Evolutionary conservation across 768 basidiomycete genomes (phyloP).

Genomic region (Multifurca ochricompacta): DNA sequence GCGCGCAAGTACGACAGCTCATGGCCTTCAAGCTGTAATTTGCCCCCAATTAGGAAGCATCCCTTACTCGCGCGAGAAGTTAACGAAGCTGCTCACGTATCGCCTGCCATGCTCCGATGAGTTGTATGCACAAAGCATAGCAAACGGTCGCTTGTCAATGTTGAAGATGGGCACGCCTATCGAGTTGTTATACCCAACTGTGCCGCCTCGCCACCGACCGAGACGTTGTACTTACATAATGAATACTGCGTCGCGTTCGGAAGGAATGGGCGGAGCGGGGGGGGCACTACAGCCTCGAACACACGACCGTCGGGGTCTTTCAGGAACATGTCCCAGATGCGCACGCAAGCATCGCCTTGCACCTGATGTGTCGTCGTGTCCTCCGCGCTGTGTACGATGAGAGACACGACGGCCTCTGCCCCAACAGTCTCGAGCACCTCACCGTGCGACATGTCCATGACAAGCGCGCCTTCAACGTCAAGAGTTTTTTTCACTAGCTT

Average conservation of each 20-base stretch:
- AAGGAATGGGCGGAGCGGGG: constrained; percentile 75
- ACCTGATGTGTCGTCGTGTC: constrained; percentile 49
- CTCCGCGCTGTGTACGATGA: constrained; percentile 65
- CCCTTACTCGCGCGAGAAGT: neutral
- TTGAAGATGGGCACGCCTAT: constrained; percentile 88
- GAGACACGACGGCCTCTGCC: constrained; percentile 53
- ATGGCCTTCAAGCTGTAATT: constrained; percentile 70
- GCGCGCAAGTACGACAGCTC: constrained; percentile 88
- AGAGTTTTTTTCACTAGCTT: constrained; percentile 83
- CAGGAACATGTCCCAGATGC: constrained; percentile 68
- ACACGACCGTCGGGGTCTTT: constrained; percentile 81
- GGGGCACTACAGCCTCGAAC: constrained; percentile 78
- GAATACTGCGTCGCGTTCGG: constrained; percentile 81
- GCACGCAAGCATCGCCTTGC: constrained; percentile 62
- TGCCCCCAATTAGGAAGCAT: neutral
- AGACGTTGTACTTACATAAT: constrained; percentile 49
- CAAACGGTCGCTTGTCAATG: constrained; percentile 87
- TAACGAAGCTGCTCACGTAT: constrained; percentile 46
- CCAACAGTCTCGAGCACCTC: constrained; percentile 71
- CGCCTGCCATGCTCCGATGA: constrained; percentile 71
- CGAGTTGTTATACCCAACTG: constrained; percentile 5
- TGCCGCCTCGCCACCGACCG: neutral
- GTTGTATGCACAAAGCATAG: constrained; percentile 86
- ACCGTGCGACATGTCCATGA: constrained; percentile 88
- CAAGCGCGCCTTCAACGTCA: constrained; percentile 86